Evolutionary conservation across 2,329 filamentous ascomycete genomes (phyloP).

Genomic region (Gliomastix tumulicola): DNA sequence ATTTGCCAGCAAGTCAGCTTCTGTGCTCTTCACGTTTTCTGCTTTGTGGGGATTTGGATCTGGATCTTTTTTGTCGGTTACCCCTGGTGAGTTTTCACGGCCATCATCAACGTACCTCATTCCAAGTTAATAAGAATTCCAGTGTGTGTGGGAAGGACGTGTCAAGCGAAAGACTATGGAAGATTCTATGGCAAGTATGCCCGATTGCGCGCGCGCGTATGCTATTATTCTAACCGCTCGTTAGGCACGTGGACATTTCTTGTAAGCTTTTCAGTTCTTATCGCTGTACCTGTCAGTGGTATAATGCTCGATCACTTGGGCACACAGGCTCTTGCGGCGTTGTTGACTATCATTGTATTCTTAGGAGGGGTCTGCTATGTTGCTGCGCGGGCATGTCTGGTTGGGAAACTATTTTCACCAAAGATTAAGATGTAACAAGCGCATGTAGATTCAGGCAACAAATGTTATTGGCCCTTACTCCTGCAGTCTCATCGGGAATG

Average conservation of each 20-base stretch:
- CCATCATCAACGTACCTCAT: background rate
- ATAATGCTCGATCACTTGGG: conserved; percentile 36
- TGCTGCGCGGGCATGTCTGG: background rate
- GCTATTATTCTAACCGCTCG: background rate
- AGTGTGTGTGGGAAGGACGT: conserved; percentile 39
- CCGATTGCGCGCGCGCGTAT: background rate
- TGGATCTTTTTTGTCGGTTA: conserved; percentile 36
- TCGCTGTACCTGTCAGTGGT: conserved; percentile 37
- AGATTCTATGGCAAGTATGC: conserved; percentile 23
- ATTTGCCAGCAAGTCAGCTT: conserved; percentile 27
- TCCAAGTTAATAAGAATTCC: too few relatives aligned
- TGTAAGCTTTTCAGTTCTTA: conserved; percentile 33
- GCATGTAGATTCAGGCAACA: too few relatives aligned
- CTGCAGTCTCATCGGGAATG: too few relatives aligned
- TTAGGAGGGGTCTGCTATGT: conserved; percentile 22
- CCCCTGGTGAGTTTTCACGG: conserved; percentile 14
- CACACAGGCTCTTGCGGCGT: conserved; percentile 32
- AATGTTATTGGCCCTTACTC: too few relatives aligned
- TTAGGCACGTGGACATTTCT: conserved; percentile 38
- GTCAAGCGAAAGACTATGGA: conserved; percentile 37
- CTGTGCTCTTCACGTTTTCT: conserved; percentile 32
- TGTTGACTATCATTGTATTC: conserved; percentile 33
- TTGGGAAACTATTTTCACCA: too few relatives aligned
- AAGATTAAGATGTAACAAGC: too few relatives aligned
- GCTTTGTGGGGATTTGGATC: conserved; percentile 41